Evolutionary conservation across 371 early-diverging fungal genomes (phyloP).

Genomic region (Apophysomyces variabilis): DNA sequence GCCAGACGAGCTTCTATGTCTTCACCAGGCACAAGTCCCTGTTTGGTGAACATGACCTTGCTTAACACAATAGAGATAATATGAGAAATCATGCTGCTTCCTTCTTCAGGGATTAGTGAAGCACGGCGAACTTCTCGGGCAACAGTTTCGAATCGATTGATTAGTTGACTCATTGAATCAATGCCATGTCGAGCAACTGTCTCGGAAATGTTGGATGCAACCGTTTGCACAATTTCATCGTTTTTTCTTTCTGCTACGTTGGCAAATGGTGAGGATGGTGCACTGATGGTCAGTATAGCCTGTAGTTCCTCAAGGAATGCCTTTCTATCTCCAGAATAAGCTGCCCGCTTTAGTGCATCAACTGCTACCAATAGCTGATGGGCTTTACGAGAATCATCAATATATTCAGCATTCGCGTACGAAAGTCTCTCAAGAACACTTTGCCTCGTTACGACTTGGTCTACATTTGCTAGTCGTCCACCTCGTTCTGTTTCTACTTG

Average conservation of each 20-base stretch:
- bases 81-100: constrained; percentile 82
- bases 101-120: constrained; percentile 87
- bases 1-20: constrained; percentile 92
- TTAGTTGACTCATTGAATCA: constrained; percentile 72
- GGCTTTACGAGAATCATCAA: constrained; percentile 59
- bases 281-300: constrained; percentile 50
- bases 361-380: constrained; percentile 61
- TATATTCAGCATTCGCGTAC: constrained; percentile 62
- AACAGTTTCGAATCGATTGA: constrained; percentile 75
- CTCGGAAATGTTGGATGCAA: constrained; percentile 67
- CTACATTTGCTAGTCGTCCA: constrained; percentile 87
- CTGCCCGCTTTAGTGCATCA: constrained; percentile 57
- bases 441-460: constrained; percentile 77
- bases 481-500: constrained; percentile 90
- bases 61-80: constrained; percentile 77
- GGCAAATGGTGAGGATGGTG: constrained; percentile 47
- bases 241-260: constrained; percentile 53
- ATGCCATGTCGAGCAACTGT: constrained; percentile 69
- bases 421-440: constrained; percentile 71
- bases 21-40: constrained; percentile 85
- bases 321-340: constrained; percentile 42
- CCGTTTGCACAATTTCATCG: constrained; percentile 70
- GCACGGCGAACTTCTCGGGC: constrained; percentile 77
- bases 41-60: constrained; percentile 81
- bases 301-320: constrained; percentile 76